Evolutionary conservation across 2,329 filamentous ascomycete species (phyloP), one percentile per base, ranked within the genome.

Genomic region (Gaeumannomyces sp.): DNA sequence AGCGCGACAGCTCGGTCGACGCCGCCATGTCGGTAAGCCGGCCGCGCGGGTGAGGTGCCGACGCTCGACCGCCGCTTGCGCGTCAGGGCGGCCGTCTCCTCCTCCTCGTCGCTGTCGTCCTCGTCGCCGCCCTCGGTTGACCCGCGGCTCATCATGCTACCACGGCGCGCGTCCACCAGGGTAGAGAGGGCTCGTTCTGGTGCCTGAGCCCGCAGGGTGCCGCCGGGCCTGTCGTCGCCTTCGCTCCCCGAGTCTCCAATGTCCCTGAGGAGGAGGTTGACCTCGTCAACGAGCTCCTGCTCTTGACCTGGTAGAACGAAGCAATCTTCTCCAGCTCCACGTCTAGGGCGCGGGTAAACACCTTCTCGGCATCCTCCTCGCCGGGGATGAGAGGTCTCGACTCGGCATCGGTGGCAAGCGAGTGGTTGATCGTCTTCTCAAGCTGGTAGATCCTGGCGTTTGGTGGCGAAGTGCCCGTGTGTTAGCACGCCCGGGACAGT

Each of bases 291-390:
- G 19, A 99, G 87, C 75, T 98, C 94, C 29, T 86, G 82, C 77
- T 99, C 76, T 99, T 99, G 67, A 92, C 79, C 67, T 88, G 84
- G 76, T 95, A 98, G 76, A 99, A 99, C 0, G 89, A 90, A 72
- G 87, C 90, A 67, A 99, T 92, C 81, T 98, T 98, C 73, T 98
- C 93, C 62, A 99, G 80, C 76, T 99, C 95, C 58, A 90, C 85
- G 72, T 96, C 92, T 25, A 99, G 84, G 57, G 93, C 89, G 68
- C 88, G 88, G 69, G 84, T 83, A 75, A 99, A 99, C 66, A 93
- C 84, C 56, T 86, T 83, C 74, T 98, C 93, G 19, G 93, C 89
- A 66, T 96, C 89, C 66, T 85, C 84, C 66, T 85, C 84, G 64
- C 83, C 82, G 66, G 83, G 80, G 66, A 99, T 89, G 57, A 99